Percentiles rank a stretch among this genome's conserved stretches.
Conservation (phyloP, 345 rosid species). For the Brassica juncea region DNA sequence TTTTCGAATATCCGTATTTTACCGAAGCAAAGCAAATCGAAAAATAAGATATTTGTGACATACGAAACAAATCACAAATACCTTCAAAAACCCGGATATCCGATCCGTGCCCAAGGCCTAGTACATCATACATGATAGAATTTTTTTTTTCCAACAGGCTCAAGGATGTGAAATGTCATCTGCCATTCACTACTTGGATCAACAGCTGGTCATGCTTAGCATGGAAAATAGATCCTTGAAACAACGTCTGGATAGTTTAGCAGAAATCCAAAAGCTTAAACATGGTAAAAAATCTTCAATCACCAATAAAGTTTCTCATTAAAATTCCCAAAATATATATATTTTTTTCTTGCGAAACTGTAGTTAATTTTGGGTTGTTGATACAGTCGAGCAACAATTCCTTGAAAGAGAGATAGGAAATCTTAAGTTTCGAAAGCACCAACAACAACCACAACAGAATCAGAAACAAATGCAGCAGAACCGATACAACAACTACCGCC, state of each 20-base stretch:
- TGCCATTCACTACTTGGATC: conserved; percentile 63
- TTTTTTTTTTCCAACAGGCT: conserved; percentile 39
- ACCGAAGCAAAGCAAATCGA: background rate
- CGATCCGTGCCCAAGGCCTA: too few species aligned
- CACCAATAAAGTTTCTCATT: background rate
- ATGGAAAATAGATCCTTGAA: conserved; percentile 74
- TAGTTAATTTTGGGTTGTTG: conserved; percentile 2
- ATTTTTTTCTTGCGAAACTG: background rate
- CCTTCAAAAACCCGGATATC: too few species aligned
- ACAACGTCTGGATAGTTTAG: conserved; percentile 63
- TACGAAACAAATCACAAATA: too few species aligned
- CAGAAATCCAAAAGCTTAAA: conserved; percentile 68
- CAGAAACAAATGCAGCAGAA: conserved; percentile 36
- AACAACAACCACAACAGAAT: conserved; percentile 50
- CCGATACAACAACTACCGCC: conserved; percentile 24
- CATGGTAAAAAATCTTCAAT: conserved; percentile 44
- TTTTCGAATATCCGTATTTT: too few species aligned
- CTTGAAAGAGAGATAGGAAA: conserved; percentile 72
- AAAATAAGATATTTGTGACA: too few species aligned
- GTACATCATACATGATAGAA: background rate
- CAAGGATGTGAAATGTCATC: conserved; percentile 74
- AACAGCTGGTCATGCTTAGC: conserved; percentile 57
- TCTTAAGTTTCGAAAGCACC: conserved; percentile 44
- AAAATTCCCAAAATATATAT: background rate
- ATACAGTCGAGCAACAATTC: conserved; percentile 70